Evolutionary conservation across 164 flowering plant species (phyloP).

Genomic region (Magnolia sinica): DNA sequence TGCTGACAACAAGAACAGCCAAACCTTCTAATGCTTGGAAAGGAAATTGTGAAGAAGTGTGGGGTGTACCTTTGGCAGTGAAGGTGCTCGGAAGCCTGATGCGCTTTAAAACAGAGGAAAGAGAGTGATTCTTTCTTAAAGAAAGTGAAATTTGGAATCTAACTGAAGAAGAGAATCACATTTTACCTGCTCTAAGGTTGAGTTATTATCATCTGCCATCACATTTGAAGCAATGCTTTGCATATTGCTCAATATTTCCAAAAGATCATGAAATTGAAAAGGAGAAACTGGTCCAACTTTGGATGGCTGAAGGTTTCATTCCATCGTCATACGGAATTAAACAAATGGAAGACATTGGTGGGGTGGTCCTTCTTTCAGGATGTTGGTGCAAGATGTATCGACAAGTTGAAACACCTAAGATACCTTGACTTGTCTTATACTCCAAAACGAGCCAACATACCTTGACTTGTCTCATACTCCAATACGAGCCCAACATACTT

Average conservation of each 20-base stretch:
- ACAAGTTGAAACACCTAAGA: too few relatives aligned
- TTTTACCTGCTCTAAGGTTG: conserved; percentile 18
- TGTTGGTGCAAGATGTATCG: neutral
- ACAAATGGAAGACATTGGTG: neutral
- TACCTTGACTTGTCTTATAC: too few relatives aligned
- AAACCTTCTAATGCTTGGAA: too few relatives aligned
- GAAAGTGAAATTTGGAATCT: conserved; percentile 19
- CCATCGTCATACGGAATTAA: neutral
- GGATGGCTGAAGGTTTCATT: conserved; percentile 13
- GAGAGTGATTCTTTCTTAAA: neutral
- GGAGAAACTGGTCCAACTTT: conserved; percentile 8
- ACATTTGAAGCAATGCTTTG: conserved; percentile 14
- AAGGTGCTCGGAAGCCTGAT: too few relatives aligned
- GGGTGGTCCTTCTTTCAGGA: conserved; percentile 1
- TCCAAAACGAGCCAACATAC: too few relatives aligned
- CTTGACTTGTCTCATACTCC: too few relatives aligned
- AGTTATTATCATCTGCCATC: conserved; percentile 16
- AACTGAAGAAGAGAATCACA: neutral
- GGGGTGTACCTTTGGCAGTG: too few relatives aligned
- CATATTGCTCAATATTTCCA: conserved; percentile 20
- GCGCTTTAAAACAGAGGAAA: too few relatives aligned
- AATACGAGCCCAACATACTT: too few relatives aligned
- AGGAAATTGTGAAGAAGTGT: too few relatives aligned
- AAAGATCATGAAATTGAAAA: conserved; percentile 12
- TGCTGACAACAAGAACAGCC: too few relatives aligned